Percentiles rank a stretch among this genome's conserved stretches.
phyloP scores from a whole-genome alignment of 2,329 filamentous ascomycete genomes.

The Botrytis squamosa region DNA sequence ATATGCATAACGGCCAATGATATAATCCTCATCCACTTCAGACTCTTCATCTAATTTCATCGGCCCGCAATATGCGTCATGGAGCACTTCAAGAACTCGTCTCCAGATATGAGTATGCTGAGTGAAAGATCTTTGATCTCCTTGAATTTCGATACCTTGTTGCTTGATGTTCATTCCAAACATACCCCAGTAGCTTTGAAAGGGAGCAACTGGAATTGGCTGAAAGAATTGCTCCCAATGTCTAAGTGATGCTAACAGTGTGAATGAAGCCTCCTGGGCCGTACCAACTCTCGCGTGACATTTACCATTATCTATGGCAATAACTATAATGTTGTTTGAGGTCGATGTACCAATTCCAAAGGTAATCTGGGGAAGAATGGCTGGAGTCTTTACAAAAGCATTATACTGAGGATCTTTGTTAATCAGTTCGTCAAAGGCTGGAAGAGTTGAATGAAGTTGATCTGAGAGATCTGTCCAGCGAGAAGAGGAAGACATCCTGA shows the following conservation, averaged over 20 bases:
- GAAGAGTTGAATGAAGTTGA: neutral
- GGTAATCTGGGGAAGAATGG: neutral
- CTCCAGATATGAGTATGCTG: constrained; percentile 49
- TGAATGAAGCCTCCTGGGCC: neutral
- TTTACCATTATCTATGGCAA: neutral
- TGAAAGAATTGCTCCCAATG: constrained; percentile 28
- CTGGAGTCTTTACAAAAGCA: neutral
- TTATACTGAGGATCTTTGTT: neutral
- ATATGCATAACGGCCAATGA: constrained; percentile 49
- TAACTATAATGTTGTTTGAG: neutral
- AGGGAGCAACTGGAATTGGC: constrained; percentile 22
- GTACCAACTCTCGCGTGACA: neutral
- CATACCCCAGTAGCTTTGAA: constrained; percentile 30
- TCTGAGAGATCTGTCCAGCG: neutral
- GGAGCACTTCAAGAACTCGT: constrained; percentile 48
- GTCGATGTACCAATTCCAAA: neutral
- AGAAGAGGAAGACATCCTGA: neutral
- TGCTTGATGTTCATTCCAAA: constrained; percentile 50
- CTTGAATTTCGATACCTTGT: constrained; percentile 47
- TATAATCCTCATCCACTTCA: constrained; percentile 44
- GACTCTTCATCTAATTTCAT: constrained; percentile 43
- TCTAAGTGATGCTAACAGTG: constrained; percentile 14
- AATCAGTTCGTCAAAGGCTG: neutral
- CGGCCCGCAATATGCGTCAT: constrained; percentile 48
- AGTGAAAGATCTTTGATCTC: constrained; percentile 41